These are phyloP conservation scores for Colletotrichum noveboracense DNA, from an alignment of 2,329 filamentous ascomycete genomes.

Conservation along the genomic window DNA sequence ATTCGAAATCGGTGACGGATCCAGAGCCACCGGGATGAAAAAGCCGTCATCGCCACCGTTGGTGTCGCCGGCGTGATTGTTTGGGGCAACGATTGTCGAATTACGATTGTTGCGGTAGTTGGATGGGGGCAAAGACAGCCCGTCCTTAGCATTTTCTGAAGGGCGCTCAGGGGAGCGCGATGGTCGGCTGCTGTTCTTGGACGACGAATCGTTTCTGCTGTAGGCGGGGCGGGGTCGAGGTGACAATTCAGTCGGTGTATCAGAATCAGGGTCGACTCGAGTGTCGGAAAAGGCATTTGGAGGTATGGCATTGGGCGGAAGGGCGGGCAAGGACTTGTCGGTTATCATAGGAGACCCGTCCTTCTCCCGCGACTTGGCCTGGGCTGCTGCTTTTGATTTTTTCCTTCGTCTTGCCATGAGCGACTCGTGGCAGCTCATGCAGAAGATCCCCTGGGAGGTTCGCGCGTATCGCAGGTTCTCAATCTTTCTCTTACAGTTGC, in stretches of 20 bases:
- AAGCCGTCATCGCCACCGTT: slow-evolving; percentile 65
- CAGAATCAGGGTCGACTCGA: slow-evolving; percentile 62
- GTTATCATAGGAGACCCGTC: slow-evolving; percentile 71
- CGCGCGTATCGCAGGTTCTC: slow-evolving; percentile 97
- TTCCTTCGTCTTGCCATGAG: slow-evolving; percentile 92
- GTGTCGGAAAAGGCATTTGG: slow-evolving; percentile 67
- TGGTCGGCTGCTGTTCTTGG: slow-evolving; percentile 57
- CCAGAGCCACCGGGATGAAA: slow-evolving; percentile 77
- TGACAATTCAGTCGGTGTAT: slow-evolving; percentile 72
- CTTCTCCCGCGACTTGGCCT: slow-evolving; percentile 67
- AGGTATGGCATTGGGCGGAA: slow-evolving; percentile 77
- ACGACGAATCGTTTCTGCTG: slow-evolving; percentile 58
- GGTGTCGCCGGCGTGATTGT: slow-evolving; percentile 38
- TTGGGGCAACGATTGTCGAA: slow-evolving; percentile 65
- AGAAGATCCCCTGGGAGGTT: slow-evolving; percentile 98
- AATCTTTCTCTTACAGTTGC: slow-evolving; percentile 98
- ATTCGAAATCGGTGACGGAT: slow-evolving; percentile 67
- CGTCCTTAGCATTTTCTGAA: slow-evolving; percentile 49
- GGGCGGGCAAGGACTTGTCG: slow-evolving; percentile 91
- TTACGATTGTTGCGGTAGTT: slow-evolving; percentile 81
- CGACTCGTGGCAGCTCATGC: slow-evolving; percentile 98
- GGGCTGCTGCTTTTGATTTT: slow-evolving; percentile 73
- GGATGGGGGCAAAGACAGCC: slow-evolving; percentile 73
- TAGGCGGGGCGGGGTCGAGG: slow-evolving; percentile 62
- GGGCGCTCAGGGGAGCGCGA: slow-evolving; percentile 60